Conservation (phyloP, 2,329 filamentous ascomycete genomes). For the Fusarium marasasianum region DNA sequence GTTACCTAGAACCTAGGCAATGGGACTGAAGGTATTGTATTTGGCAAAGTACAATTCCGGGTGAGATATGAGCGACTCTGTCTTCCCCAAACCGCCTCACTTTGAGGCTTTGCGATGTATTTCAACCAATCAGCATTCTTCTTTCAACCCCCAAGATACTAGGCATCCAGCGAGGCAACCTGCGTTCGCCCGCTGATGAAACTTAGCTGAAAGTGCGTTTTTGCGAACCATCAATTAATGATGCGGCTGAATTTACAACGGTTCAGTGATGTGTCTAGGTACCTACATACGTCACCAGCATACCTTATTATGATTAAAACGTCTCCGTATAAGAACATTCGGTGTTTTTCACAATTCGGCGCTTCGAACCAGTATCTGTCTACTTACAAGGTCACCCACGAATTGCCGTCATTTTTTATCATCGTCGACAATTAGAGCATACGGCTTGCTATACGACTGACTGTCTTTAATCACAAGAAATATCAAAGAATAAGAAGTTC, state of each 20-base stretch:
- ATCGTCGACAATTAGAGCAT: background rate
- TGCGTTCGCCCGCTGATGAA: constrained; percentile 16
- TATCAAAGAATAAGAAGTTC: background rate
- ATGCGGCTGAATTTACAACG: constrained; percentile 21
- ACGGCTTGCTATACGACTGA: background rate
- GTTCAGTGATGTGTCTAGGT: background rate
- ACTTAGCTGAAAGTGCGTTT: background rate
- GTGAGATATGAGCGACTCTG: constrained; percentile 2
- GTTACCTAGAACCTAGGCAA: background rate
- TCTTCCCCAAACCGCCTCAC: constrained; percentile 27
- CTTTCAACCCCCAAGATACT: constrained; percentile 30
- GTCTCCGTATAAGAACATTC: background rate
- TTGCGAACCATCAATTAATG: constrained; percentile 25
- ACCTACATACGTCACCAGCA: background rate
- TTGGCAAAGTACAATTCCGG: background rate
- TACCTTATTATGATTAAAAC: background rate
- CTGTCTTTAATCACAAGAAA: background rate
- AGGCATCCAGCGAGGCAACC: constrained; percentile 32
- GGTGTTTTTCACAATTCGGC: background rate
- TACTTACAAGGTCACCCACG: background rate
- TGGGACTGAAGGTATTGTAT: background rate
- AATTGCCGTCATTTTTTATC: background rate
- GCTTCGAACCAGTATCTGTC: background rate
- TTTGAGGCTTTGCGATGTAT: constrained; percentile 24
- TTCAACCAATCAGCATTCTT: constrained; percentile 14